Conservation (phyloP, 116 monocot species). For the Phalaenopsis hybrid region DNA sequence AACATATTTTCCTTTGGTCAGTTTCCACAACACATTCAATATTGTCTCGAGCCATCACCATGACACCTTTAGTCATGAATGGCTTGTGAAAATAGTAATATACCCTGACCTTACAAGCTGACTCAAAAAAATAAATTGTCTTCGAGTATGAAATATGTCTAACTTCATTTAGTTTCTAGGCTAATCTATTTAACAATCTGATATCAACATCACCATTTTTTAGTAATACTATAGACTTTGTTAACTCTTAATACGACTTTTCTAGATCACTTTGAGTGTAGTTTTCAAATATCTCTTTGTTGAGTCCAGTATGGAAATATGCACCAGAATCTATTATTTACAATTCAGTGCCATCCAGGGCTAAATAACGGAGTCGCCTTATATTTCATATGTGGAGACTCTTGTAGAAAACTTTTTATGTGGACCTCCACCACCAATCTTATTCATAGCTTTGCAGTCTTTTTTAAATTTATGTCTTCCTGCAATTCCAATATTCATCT, state of each 20-base stretch:
- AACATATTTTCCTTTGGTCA: too few species aligned
- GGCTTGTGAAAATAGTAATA: not conserved
- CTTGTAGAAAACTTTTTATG: too few species aligned
- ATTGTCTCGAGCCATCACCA: not conserved
- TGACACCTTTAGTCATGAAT: not conserved
- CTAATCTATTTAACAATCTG: not conserved
- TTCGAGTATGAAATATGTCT: not conserved
- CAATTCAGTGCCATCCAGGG: not conserved
- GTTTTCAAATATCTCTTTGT: not conserved
- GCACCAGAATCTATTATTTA: slow-evolving; percentile 5
- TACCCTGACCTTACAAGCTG: not conserved
- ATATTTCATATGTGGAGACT: too few species aligned
- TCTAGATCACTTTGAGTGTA: not conserved
- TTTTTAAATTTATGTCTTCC: not conserved
- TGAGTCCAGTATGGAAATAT: not conserved
- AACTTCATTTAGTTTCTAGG: not conserved
- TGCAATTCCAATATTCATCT: not conserved
- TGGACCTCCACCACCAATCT: not conserved
- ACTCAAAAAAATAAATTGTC: not conserved
- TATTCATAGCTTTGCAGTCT: not conserved
- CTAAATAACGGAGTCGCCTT: not conserved
- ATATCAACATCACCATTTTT: not conserved
- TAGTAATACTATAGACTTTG: not conserved
- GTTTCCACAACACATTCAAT: not conserved
- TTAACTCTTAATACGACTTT: not conserved